A percentile compares a stretch with the other conserved stretches of the same genome.
Conservation (phyloP, 257 asterid species). For the Nicotiana obtusifolia region DNA sequence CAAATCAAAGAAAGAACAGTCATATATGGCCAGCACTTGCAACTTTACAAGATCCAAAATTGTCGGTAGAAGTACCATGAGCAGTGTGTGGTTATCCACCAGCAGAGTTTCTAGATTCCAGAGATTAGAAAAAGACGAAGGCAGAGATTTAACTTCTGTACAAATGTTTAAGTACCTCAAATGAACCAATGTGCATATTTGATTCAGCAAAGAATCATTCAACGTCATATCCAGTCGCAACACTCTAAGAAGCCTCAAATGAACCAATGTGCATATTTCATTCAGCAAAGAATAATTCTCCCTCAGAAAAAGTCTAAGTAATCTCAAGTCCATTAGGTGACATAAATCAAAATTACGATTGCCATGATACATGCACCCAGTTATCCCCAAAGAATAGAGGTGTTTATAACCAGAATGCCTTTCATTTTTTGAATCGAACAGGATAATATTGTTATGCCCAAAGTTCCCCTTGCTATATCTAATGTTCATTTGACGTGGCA, state of each 20-base stretch:
- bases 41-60: background rate
- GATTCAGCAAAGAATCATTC: conserved; percentile 4
- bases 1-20: background rate
- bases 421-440: too few relatives aligned
- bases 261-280: too few relatives aligned
- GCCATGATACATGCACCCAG: too few relatives aligned
- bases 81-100: fast-evolving
- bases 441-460: too few relatives aligned
- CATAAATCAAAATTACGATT: too few relatives aligned
- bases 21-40: too few relatives aligned
- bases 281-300: too few relatives aligned
- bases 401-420: conserved; percentile 15
- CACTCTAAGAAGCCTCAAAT: conserved; percentile 18
- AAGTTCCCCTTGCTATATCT: fast-evolving
- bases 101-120: background rate
- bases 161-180: background rate
- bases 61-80: background rate
- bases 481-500: background rate
- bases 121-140: background rate
- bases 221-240: too few relatives aligned
- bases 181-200: background rate
- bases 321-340: conserved; percentile 1
- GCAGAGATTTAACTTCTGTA: background rate
- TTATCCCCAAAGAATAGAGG: background rate
- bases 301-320: too few relatives aligned